Conservation (phyloP, 345 rosid species). For the Hypericum androsaemum region DNA sequence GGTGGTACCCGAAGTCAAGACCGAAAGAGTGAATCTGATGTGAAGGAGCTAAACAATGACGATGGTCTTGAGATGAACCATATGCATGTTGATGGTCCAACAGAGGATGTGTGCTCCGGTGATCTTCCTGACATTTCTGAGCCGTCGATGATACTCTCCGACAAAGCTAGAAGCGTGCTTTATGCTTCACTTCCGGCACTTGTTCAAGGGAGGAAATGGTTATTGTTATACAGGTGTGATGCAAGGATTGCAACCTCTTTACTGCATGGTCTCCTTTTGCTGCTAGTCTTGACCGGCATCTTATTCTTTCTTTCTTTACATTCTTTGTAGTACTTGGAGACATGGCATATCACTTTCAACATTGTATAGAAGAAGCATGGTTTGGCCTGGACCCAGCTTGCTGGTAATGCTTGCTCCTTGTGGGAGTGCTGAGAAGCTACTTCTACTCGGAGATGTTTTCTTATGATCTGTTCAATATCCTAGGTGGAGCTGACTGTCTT, state of each 20-base stretch:
- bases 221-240: constrained; percentile 74
- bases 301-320: constrained; percentile 5
- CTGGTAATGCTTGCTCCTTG: constrained; percentile 41
- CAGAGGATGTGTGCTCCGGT: constrained; percentile 27
- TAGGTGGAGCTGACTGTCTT: no score
- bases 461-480: no score
- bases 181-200: constrained; percentile 77
- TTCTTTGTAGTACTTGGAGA: constrained; percentile 77
- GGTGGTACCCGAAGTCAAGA: constrained; percentile 41
- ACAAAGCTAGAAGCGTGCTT: constrained; percentile 44
- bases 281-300: not conserved
- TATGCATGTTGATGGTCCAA: constrained; percentile 18
- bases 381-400: constrained; percentile 92
- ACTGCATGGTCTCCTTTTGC: not conserved
- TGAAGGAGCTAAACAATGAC: constrained; percentile 26
- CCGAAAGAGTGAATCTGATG: constrained; percentile 31
- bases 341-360: constrained; percentile 92
- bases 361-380: constrained; percentile 80
- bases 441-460: no score
- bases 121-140: constrained; percentile 56
- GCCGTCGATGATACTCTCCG: constrained; percentile 74
- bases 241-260: not conserved
- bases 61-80: constrained; percentile 55
- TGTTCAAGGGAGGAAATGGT: constrained; percentile 89
- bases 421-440: not conserved